Conservation (phyloP, 805 yeast species). For the Cyberlindnera lachancei region DNA sequence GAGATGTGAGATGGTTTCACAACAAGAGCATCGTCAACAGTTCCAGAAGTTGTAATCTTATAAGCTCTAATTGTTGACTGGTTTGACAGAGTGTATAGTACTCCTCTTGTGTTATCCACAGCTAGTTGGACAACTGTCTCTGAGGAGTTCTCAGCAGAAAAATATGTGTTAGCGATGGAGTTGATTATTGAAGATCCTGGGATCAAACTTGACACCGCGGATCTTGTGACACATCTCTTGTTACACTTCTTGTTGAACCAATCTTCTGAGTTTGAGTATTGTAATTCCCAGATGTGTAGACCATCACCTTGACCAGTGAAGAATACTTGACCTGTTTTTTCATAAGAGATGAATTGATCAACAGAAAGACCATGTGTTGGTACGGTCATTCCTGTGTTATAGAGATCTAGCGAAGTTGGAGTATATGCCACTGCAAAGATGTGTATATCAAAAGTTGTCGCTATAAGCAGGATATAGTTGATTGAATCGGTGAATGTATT, state of each 20-base stretch:
- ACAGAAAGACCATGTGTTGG: conserved; percentile 74
- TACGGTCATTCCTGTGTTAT: conserved; percentile 76
- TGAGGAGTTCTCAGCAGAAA: conserved; percentile 18
- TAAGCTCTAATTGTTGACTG: conserved; percentile 78
- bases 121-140: conserved; percentile 63
- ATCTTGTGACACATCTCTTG: conserved; percentile 75
- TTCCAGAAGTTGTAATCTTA: conserved; percentile 38
- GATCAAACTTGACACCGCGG: conserved; percentile 44
- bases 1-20: conserved; percentile 31
- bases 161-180: conserved; percentile 27
- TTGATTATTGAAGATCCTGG: conserved; percentile 32
- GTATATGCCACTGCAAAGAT: conserved; percentile 63
- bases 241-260: conserved; percentile 83
- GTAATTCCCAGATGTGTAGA: conserved; percentile 77
- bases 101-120: conserved; percentile 70
- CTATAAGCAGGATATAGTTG: conserved; percentile 60
- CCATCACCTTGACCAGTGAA: conserved; percentile 80
- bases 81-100: conserved; percentile 76
- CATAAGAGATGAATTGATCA: conserved; percentile 50
- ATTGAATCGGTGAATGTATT: conserved; percentile 76
- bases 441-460: conserved; percentile 75
- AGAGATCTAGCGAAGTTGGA: conserved; percentile 52
- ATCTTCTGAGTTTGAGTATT: conserved; percentile 73
- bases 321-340: conserved; percentile 68
- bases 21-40: conserved; percentile 33